These are phyloP conservation scores for Mariannaea elegans DNA, from an alignment of 2,329 filamentous ascomycete genomes.

Conservation along the genomic window DNA sequence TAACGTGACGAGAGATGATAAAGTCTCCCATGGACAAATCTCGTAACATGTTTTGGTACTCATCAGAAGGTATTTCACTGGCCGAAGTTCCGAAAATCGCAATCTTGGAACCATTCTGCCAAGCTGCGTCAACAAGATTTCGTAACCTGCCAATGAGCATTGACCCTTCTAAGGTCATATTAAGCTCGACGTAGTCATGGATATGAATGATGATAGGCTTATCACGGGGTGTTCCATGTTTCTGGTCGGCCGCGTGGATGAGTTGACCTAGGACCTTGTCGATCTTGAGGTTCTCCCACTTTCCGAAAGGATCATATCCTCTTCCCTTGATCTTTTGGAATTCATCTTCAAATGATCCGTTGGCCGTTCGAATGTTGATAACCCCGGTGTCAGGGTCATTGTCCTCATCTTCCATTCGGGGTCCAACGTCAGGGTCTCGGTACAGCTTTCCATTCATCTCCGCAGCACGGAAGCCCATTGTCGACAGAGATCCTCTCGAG, in stretches of 20 bases:
- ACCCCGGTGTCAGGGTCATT: constrained; percentile 47
- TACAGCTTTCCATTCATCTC: constrained; percentile 63
- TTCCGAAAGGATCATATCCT: constrained; percentile 48
- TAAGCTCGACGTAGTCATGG: constrained; percentile 83
- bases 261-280: constrained; percentile 65
- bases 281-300: constrained; percentile 71
- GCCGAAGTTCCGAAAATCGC: constrained; percentile 83
- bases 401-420: constrained; percentile 44
- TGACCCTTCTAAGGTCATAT: constrained; percentile 72
- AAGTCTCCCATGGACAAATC: constrained; percentile 53
- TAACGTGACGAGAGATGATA: constrained; percentile 48
- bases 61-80: constrained; percentile 57
- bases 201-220: constrained; percentile 77
- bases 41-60: constrained; percentile 51
- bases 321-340: constrained; percentile 54
- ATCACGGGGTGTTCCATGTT: constrained; percentile 42
- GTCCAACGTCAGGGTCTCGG: constrained; percentile 53
- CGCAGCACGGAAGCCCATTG: constrained; percentile 65
- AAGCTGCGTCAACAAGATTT: constrained; percentile 74
- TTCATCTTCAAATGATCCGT: constrained; percentile 52
- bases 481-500: constrained; percentile 58
- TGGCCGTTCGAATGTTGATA: constrained; percentile 40
- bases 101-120: constrained; percentile 75
- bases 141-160: constrained; percentile 76
- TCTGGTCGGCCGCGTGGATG: constrained; percentile 56